Evolutionary conservation across 2,329 filamentous ascomycete genomes (phyloP).

Genomic region (Erysiphe pulchra): DNA sequence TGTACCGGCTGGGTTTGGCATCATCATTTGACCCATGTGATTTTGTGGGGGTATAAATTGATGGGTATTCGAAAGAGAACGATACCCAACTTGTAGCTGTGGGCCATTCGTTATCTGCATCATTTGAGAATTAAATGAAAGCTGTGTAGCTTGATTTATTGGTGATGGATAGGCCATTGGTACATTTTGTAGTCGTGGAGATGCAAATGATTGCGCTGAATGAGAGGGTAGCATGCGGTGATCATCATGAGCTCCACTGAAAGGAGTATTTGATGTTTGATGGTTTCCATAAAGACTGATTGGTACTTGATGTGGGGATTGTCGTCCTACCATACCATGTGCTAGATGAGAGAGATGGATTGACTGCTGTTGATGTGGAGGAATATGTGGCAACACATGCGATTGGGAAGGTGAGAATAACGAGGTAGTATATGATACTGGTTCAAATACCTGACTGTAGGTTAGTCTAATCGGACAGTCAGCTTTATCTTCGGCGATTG

Average conservation of each 20-base stretch:
- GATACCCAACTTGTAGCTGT: constrained; percentile 38
- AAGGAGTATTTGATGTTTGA: constrained; percentile 36
- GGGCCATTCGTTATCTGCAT: constrained; percentile 42
- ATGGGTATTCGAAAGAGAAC: constrained; percentile 44
- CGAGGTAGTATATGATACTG: constrained; percentile 25
- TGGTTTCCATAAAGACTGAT: constrained; percentile 50
- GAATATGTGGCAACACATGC: constrained; percentile 44
- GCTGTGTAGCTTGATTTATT: constrained; percentile 42
- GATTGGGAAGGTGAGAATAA: constrained; percentile 39
- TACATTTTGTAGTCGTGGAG: constrained; percentile 48
- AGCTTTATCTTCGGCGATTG: constrained; percentile 41
- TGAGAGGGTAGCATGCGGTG: constrained; percentile 69
- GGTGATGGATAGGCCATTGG: constrained; percentile 48
- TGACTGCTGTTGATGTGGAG: constrained; percentile 65
- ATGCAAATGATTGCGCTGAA: constrained; percentile 63
- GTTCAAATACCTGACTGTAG: constrained; percentile 60
- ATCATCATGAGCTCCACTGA: constrained; percentile 46
- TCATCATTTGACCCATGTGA: constrained; percentile 65
- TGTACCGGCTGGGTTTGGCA: constrained; percentile 40
- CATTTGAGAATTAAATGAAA: constrained; percentile 47
- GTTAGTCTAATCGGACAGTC: constrained; percentile 38
- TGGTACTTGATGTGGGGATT: constrained; percentile 31
- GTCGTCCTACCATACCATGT: constrained; percentile 29
- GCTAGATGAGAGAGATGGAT: constrained; percentile 56
- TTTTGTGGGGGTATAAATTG: constrained; percentile 50